Base-by-base conservation (phyloP, 352 stramenopile species). In the Phytophthora pseudosyringae region DNA sequence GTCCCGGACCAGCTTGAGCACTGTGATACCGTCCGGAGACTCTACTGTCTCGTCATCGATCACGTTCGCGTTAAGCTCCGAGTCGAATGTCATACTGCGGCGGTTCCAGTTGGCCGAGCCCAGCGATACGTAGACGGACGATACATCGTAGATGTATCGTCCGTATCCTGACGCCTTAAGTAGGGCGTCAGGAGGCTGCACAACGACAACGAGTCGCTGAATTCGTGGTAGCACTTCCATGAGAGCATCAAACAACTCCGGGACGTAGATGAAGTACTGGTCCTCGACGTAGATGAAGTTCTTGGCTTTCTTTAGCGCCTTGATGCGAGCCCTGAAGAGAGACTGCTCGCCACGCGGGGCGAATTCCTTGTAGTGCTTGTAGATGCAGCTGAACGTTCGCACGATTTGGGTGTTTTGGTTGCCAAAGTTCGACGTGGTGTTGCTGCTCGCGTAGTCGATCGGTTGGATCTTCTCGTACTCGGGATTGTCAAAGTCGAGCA, bases 71-170 rank as follows among this genome's bases (percentile, higher is more conserved):
- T 67, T 76, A 13, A 89, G 73, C 63, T 91, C 80, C 44, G 71
- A 80, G 71, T 89, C 83, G 3, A 64, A 79, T 8, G 78, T 90
- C 67, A 75, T 71, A 13, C 61, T 71, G 5, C 67, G 61, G 10
- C 61, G 67, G 11, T 91, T 90, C 83, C 80, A 91, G 64, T 91
- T 91, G 21, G 71, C 70, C 3, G 80, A 91, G 9, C 78, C 71
- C 12, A 86, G 35, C 0, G 78, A 85, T 1, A 91, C 25, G 55
- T 83, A 89, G 15, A 91, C 83, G 55, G n/a, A n/a, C n/a, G n/a
- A n/a, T n/a, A 78, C 88, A 18, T 91, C 76, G 55, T 76, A 89
- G 13, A 86, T 64, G 63, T 79, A 85, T 50, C 79, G 80, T 21
- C 71, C 64, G 64, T 88, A 86, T 16, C 64, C 64, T 1, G 67